A percentile compares a stretch with the other conserved stretches of the same genome.
Conservation (phyloP, 306 rosid species). For the Abrus precatorius region DNA sequence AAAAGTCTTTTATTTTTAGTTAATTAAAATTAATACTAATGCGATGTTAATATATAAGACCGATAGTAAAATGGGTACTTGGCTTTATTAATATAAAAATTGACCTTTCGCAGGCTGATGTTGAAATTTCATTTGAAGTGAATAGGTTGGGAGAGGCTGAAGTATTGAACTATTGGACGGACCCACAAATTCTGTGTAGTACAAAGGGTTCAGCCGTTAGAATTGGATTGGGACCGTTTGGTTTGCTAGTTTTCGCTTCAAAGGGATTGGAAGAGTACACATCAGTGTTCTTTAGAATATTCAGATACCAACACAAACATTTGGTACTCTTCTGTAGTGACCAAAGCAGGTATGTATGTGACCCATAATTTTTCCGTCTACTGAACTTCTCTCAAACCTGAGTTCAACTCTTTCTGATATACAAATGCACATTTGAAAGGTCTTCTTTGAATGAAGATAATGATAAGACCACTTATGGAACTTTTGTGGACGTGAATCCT, state of each 20-base stretch:
- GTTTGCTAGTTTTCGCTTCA: conserved; percentile 71
- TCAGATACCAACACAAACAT: conserved; percentile 55
- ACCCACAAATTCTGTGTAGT: conserved; percentile 73
- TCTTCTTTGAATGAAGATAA: conserved; percentile 67
- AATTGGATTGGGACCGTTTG: conserved; percentile 80
- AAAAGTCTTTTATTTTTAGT: too few species aligned
- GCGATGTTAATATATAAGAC: too few species aligned
- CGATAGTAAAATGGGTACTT: not conserved
- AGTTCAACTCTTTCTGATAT: not conserved
- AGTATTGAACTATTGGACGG: conserved; percentile 51
- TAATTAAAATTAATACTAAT: too few species aligned
- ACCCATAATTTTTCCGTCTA: not conserved
- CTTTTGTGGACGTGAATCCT: conserved; percentile 65
- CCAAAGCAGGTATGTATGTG: conserved; percentile 64
- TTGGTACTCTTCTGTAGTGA: conserved; percentile 80
- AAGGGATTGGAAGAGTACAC: conserved; percentile 76
- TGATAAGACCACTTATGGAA: conserved; percentile 64
- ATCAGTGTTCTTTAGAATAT: conserved; percentile 77
- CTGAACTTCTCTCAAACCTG: not conserved
- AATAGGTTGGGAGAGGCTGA: conserved; percentile 60
- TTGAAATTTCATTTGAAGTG: conserved; percentile 68
- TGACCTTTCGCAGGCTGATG: conserved; percentile 75
- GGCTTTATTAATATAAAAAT: too few species aligned
- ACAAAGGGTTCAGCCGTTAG: conserved; percentile 58
- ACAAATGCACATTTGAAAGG: conserved; percentile 42